phyloP scores from a whole-genome alignment of 176 grass and related monocot genomes.

The Melocanna baccifera region DNA sequence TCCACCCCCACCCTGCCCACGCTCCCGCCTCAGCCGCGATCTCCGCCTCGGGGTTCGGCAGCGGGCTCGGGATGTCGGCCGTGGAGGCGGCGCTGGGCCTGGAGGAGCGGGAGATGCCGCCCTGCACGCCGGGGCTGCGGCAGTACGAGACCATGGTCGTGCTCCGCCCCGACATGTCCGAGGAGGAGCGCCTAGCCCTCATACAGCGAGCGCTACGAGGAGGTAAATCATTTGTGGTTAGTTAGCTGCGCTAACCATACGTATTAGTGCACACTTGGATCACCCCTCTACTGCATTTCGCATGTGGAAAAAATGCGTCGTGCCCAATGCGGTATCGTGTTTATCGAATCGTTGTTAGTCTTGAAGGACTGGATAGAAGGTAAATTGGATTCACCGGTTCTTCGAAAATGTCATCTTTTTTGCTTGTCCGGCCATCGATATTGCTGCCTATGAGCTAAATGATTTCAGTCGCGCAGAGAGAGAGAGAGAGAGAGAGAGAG shows the following conservation, averaged over 20 bases:
- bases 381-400: not conserved
- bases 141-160: slow-evolving; percentile 92
- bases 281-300: not conserved
- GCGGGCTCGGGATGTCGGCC: slow-evolving; percentile 50
- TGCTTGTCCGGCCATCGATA: not conserved
- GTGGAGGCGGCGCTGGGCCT: slow-evolving; percentile 44
- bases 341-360: not conserved
- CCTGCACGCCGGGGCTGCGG: slow-evolving; percentile 83
- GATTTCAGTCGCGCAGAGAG: not conserved
- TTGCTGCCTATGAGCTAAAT: not conserved
- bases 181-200: slow-evolving; percentile 92
- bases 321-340: not conserved
- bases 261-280: not conserved
- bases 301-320: not conserved
- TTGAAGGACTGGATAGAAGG: not conserved
- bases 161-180: slow-evolving; percentile 88
- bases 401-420: not conserved
- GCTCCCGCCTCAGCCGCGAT: slow-evolving; percentile 21
- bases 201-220: slow-evolving; percentile 96
- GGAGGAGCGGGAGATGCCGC: slow-evolving; percentile 87
- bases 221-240: slow-evolving; percentile 43
- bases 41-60: not conserved
- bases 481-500: not conserved
- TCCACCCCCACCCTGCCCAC: not conserved
- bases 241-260: not conserved